Percentiles rank a stretch among this genome's conserved stretches.
phyloP scores from a whole-genome alignment of 225 moss, liverwort and hornwort genomes.

The Pseudisothecium myosuroides region DNA sequence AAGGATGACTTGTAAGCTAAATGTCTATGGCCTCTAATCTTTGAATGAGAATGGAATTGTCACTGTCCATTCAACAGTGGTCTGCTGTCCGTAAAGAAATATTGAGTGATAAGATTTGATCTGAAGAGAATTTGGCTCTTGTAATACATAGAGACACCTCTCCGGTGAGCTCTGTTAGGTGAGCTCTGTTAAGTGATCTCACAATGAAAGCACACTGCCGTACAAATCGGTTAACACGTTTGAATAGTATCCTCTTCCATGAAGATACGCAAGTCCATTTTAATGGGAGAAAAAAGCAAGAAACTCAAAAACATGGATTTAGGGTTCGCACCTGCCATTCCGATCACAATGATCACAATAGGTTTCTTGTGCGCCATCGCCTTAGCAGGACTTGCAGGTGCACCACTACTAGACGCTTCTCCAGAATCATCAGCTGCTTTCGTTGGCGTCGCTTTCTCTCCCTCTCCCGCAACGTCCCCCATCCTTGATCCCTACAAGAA shows the following conservation, averaged over 20 bases:
- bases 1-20: neutral
- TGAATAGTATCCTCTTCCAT: neutral
- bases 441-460: neutral
- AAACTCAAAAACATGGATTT: neutral
- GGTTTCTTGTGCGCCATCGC: constrained; percentile 9
- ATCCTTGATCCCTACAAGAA: neutral
- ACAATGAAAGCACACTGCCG: neutral
- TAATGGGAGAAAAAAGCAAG: neutral
- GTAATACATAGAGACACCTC: neutral
- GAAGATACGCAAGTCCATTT: neutral
- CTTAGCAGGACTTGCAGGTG: neutral
- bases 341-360: constrained; percentile 69
- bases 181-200: neutral
- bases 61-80: neutral
- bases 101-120: neutral
- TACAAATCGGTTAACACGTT: neutral
- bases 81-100: neutral
- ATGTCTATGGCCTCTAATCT: neutral
- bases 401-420: constrained; percentile 24
- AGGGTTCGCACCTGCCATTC: constrained; percentile 66
- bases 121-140: neutral
- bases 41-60: neutral
- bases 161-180: neutral
- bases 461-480: constrained; percentile 2
- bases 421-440: constrained; percentile 8